Evolutionary conservation across 2,329 filamentous ascomycete genomes (phyloP), one percentile per base, ranked within the genome.

Genomic region (Parastagonospora avenae): DNA sequence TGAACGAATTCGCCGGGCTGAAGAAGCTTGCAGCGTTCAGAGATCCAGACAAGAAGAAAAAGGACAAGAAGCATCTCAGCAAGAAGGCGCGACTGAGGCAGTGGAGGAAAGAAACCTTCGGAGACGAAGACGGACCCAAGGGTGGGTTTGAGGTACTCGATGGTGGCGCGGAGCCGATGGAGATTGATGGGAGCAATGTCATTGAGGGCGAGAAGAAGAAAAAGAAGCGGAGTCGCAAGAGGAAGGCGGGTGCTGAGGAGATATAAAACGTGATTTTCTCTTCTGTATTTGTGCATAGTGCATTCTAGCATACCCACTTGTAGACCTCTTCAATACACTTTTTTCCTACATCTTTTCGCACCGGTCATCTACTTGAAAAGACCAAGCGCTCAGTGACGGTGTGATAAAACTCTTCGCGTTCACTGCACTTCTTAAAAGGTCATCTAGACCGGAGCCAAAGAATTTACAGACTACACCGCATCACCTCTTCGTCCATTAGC

Each of bases 11-110:
- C 68, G 93, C 88, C 4, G 93, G 94, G 6, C 79, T 99, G 67
- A 99, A 99, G 82, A 97, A 97, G 78, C 84, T 97, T 52, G 92
- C 93, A 4, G 82, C 90, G 4, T 99, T 94, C 79, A 84, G 94
- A 49, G 92, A 97, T 70, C 79, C 82, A 2, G 90, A 92, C 65
- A 94, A 95, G 82, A 97, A 97, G 81, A 82, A 83, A 61, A 89
- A 88, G 66, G 94, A 99, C 70, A 86, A 87, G 77, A 96, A 96
- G 81, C 83, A 85, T 64, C 81, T 97, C 28, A 89, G 91, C 59
- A 99, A 97, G 84, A 97, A 97, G 79, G 91, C 90, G 7, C 83
- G 93, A 15, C 79, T 99, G 54, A 81, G 92, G 68, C 85, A 97
- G 76, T 99, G 94, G 94, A 85, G 86, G 41, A 80, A 82, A 67